Evolutionary conservation across 2,329 filamentous ascomycete species (phyloP), one percentile per base, ranked within the genome.

Genomic region (Colletotrichum sp.): DNA sequence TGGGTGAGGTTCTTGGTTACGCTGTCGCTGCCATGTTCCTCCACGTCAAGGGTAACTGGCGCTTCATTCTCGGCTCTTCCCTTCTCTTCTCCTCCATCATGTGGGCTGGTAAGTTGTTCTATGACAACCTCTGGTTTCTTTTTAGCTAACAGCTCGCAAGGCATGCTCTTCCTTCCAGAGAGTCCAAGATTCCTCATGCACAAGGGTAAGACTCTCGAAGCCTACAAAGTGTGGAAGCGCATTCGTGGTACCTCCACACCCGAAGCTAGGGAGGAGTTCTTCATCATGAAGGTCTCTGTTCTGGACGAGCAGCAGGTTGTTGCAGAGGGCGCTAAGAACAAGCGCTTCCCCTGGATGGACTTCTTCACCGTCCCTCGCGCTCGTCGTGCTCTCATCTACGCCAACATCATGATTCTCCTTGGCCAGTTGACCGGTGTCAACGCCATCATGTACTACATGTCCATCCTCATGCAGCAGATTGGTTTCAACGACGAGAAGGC

Each of bases 371-470:
- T 91, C 54, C 90, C 91, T 8, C 90, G 93, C 38, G 90, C 90
- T n/a, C 89, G 92, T 27, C 87, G 92, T 12, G 90, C 92, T 3
- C 85, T 93, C 57, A 81, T 93, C 73, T 93, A 93, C 78, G 91
- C 91, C 78, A 93, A 93, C 78, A 88, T 91, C 51, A 93, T 93
- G 91, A 90, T 93, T 70, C 87, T 93, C 73, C 85, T 93, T 0
- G 93, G 93, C 0, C 93, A 95, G 77, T 87, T 94, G 47, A 94
- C 92, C 0, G 93, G 93, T 68, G 90, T 93, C 63, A 93, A 93
- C 74, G 91, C 91, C 0, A 90, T 93, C 69, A 90, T 93, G 88
- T 94, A 94, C 83, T 94, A 93, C 83, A 93, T 94, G 92, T 87
- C 86, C 0, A 68, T 90, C 0, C 83, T 95, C 8, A 93, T 94